These are phyloP conservation scores for Cercophora newfieldiana DNA, from an alignment of 495 filamentous ascomycete species.

Conservation along the genomic window DNA sequence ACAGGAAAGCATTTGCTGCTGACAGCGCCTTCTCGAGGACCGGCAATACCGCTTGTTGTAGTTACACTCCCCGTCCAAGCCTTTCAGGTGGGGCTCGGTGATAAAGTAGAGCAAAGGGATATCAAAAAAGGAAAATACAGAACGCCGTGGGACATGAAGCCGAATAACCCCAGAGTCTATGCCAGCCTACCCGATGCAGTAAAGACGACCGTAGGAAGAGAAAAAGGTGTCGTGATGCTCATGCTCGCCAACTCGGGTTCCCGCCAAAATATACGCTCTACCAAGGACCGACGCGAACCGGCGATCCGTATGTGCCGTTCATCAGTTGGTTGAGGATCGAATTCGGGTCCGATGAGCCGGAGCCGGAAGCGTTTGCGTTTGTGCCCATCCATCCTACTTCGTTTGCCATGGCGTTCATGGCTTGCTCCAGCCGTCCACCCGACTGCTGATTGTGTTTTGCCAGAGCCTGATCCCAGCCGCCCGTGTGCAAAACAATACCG, in stretches of 20 bases:
- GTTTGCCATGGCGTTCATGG: conserved; percentile 71
- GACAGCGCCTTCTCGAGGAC: background rate
- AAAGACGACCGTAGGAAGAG: background rate
- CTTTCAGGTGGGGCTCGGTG: background rate
- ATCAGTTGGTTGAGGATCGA: conserved; percentile 79
- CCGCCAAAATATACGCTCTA: conserved; percentile 29
- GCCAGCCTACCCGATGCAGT: conserved; percentile 17
- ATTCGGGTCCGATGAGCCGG: conserved; percentile 52
- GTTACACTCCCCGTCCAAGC: conserved; percentile 13
- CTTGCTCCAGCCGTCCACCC: conserved; percentile 77
- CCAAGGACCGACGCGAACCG: conserved; percentile 75
- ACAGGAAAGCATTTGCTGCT: background rate
- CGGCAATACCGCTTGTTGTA: background rate
- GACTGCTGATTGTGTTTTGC: conserved; percentile 86
- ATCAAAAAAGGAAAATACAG: conserved; percentile 12
- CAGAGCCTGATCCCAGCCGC: conserved; percentile 89
- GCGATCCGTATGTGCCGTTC: conserved; percentile 73
- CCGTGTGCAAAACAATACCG: conserved; percentile 86
- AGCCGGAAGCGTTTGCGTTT: conserved; percentile 36
- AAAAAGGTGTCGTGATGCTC: conserved; percentile 18
- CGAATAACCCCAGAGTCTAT: conserved; percentile 22
- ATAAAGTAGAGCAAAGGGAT: conserved; percentile 5
- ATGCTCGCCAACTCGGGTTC: background rate
- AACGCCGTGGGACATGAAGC: conserved; percentile 10
- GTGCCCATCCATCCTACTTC: conserved; percentile 77